Evolutionary conservation across 1,284 basidiomycete genomes (phyloP).

Genomic region (Trametes polyzona): DNA sequence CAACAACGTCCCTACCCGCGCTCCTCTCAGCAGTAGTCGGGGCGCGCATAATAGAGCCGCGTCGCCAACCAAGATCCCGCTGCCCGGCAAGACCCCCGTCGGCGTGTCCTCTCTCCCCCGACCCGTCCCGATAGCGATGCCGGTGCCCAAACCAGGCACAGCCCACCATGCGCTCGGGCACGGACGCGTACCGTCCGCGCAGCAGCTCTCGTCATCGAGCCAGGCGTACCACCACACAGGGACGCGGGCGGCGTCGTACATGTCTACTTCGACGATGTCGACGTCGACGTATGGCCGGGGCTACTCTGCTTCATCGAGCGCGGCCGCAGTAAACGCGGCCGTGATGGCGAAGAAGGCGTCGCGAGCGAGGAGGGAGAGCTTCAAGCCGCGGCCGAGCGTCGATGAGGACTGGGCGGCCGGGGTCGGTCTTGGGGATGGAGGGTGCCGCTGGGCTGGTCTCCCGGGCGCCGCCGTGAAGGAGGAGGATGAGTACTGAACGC

Average conservation of each 20-base stretch:
- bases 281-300: slow-evolving; percentile 13
- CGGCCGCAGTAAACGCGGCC: slow-evolving; percentile 21
- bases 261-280: slow-evolving; percentile 17
- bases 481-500: slow-evolving; percentile 39
- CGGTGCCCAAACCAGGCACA: slow-evolving; percentile 50
- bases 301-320: slow-evolving; percentile 21
- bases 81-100: slow-evolving; percentile 37
- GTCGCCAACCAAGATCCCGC: slow-evolving; percentile 52
- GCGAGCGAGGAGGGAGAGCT: slow-evolving; percentile 67
- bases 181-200: slow-evolving; percentile 41
- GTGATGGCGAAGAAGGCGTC: slow-evolving; percentile 49
- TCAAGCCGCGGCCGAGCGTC: slow-evolving; percentile 73
- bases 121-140: slow-evolving; percentile 43
- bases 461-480: slow-evolving; percentile 37
- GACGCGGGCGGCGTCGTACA: slow-evolving; percentile 24
- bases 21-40: slow-evolving; percentile 25
- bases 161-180: slow-evolving; percentile 56
- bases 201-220: slow-evolving; percentile 21
- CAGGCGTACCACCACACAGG: slow-evolving; percentile 28
- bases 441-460: slow-evolving; percentile 36
- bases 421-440: slow-evolving; percentile 10
- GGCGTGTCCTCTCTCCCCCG: slow-evolving; percentile 41
- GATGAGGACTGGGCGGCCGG: slow-evolving; percentile 42
- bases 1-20: slow-evolving; percentile 20
- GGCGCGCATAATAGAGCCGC: slow-evolving; percentile 28